Conservation (phyloP, 345 rosid species). For the Populus deltoides region DNA sequence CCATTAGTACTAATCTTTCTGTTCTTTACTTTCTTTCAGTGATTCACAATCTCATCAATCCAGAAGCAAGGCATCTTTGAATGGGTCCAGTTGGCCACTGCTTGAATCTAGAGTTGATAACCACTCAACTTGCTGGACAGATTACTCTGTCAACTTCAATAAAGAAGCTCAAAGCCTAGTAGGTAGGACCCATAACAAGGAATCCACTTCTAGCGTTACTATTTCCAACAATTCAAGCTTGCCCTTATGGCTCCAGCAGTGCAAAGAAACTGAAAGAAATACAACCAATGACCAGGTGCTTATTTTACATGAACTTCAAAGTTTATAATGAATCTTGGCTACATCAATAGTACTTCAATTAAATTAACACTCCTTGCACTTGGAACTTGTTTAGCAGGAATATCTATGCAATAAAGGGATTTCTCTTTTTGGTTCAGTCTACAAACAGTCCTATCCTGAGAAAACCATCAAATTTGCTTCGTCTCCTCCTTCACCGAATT, state of each 20-base stretch:
- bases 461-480: constrained; percentile 40
- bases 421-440: constrained; percentile 25
- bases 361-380: neutral
- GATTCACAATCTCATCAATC: constrained; percentile 30
- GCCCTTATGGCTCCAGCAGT: constrained; percentile 82
- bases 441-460: constrained; percentile 21
- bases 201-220: neutral
- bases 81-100: constrained; percentile 31
- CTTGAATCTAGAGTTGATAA: constrained; percentile 28
- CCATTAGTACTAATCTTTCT: neutral
- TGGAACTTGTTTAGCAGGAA: constrained; percentile 18
- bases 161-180: constrained; percentile 38
- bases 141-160: constrained; percentile 48
- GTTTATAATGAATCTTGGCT: neutral
- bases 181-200: constrained; percentile 20
- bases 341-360: neutral
- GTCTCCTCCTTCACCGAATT: constrained; percentile 44
- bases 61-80: constrained; percentile 28
- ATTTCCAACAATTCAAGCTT: constrained; percentile 41
- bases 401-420: constrained; percentile 45
- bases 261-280: constrained; percentile 44
- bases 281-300: constrained; percentile 34
- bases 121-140: constrained; percentile 36
- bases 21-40: constrained; percentile 27
- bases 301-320: neutral